phyloP scores from a whole-genome alignment of 441 rosid genomes.

The Croton laevigatus region DNA sequence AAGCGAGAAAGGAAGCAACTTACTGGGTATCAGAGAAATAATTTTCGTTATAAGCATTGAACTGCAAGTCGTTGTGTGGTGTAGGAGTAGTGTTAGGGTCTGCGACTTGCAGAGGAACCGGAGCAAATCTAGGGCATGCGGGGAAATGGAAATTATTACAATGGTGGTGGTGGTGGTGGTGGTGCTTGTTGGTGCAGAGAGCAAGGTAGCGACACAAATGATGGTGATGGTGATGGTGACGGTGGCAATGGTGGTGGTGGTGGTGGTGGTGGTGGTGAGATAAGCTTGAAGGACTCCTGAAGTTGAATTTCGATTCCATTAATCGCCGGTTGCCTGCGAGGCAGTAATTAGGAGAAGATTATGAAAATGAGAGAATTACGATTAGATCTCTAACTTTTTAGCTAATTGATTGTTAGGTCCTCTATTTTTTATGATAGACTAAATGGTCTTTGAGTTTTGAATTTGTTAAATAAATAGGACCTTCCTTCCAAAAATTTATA shows the following conservation, averaged over 20 bases:
- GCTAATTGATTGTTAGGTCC: too few species aligned
- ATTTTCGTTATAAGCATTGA: constrained; percentile 10
- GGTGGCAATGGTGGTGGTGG: background rate
- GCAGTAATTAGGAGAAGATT: too few species aligned
- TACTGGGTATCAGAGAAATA: constrained; percentile 25
- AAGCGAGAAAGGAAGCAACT: constrained; percentile 13
- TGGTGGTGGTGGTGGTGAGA: constrained; percentile 8
- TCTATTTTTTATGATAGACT: too few species aligned
- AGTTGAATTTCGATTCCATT: constrained; percentile 23
- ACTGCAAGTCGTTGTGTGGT: constrained; percentile 15
- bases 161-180: constrained; percentile 23
- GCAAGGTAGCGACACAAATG: background rate
- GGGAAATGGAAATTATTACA: constrained; percentile 17
- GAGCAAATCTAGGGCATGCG: constrained; percentile 15
- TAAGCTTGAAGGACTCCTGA: background rate
- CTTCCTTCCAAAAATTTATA: too few species aligned
- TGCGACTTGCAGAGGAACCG: constrained; percentile 20
- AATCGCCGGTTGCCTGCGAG: background rate
- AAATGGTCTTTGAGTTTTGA: too few species aligned
- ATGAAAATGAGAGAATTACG: too few species aligned
- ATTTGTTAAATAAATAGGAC: too few species aligned
- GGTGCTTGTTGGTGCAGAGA: constrained; percentile 4
- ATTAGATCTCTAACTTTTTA: too few species aligned
- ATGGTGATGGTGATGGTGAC: constrained; percentile 15
- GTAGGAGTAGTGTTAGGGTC: background rate